Base-by-base conservation (phyloP, 1,139 yeast genomes). In the Magnusiomyces sp. region DNA sequence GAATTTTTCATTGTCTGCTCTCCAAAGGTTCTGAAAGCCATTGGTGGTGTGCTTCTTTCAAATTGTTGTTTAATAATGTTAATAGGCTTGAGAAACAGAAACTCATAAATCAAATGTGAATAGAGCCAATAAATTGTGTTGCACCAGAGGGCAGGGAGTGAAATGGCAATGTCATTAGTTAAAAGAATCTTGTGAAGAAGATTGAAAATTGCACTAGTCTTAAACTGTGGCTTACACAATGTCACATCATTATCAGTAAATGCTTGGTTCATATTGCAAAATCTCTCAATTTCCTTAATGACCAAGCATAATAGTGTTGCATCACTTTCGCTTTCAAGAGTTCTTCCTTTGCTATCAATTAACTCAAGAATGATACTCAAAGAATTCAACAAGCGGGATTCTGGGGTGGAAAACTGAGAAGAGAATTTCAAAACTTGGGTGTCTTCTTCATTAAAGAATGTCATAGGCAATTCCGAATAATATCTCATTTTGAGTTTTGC, bases 291-390 rank as follows among this genome's bases (percentile, higher is more conserved):
- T 17, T 37, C 20, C 27, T 40, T 46, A 36, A 43, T 19, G 23
- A 45, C 43, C 23, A 46, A 37, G 16, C 47, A 41, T n/a, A 50
- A 38, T 11, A 50, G 19, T 11, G 42, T 41, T n/a, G 45, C 39
- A 34, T 31, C 43, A n/a, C 36, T 43, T 6, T 31, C 10, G 33
- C 43, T 43, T 43, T 36, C 43, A n/a, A 50, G 34, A 6, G 47
- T 32, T 16, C 44, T 33, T n/a, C 40, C 43, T 10, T 49, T 14
- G 14, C 49, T 43, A 43, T 46, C 52, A 29, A 50, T 41, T 9
- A 40, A 40, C 27, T 50, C 47, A 43, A 50, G 44, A 32, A 50
- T 31, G 32, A 50, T 43, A 23, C 7, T 23, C 29, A 23, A 23
- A 7, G 29, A 23, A 23, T 4, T 23, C 29, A 23, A 5, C 29